These are phyloP conservation scores for Flaveria floridana DNA, from an alignment of 140 eudicot species.

Conservation along the genomic window DNA sequence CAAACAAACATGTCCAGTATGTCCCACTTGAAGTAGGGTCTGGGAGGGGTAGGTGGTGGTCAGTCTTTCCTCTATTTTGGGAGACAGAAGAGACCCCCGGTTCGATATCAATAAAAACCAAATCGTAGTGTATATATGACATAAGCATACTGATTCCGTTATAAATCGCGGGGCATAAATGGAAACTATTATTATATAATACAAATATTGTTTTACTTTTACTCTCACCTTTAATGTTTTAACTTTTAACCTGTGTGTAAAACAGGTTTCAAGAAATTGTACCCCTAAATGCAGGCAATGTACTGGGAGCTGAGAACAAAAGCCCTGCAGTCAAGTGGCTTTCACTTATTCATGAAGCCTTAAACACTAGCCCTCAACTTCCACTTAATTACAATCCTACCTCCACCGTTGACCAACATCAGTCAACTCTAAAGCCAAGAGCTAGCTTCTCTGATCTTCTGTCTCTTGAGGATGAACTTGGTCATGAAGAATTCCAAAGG, in stretches of 20 bases:
- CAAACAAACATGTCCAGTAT: too few relatives aligned
- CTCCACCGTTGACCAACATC: slow-evolving; percentile 28
- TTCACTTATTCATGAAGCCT: slow-evolving; percentile 60
- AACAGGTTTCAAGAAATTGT: slow-evolving; percentile 93
- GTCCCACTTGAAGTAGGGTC: too few relatives aligned
- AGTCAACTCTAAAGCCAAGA: slow-evolving; percentile 42
- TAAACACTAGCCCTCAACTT: slow-evolving; percentile 41
- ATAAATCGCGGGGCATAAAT: not conserved
- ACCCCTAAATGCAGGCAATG: slow-evolving; percentile 86
- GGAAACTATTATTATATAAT: not conserved
- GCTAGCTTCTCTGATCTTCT: slow-evolving; percentile 59
- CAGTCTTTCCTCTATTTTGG: too few relatives aligned
- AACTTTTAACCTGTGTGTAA: not conserved
- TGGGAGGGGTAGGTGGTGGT: too few relatives aligned
- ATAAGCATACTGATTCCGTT: too few relatives aligned
- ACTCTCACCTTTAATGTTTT: not conserved
- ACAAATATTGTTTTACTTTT: slow-evolving; percentile 19
- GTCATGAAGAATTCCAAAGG: slow-evolving; percentile 33
- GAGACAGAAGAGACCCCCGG: too few relatives aligned
- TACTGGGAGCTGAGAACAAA: slow-evolving; percentile 78
- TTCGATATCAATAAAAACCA: too few relatives aligned
- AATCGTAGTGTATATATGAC: too few relatives aligned
- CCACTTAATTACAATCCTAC: slow-evolving; percentile 33
- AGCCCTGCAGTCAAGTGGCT: slow-evolving; percentile 83
- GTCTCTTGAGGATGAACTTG: slow-evolving; percentile 45